These are phyloP conservation scores for Andrographis paniculata DNA, from an alignment of 305 asterid genomes.

Conservation along the genomic window DNA sequence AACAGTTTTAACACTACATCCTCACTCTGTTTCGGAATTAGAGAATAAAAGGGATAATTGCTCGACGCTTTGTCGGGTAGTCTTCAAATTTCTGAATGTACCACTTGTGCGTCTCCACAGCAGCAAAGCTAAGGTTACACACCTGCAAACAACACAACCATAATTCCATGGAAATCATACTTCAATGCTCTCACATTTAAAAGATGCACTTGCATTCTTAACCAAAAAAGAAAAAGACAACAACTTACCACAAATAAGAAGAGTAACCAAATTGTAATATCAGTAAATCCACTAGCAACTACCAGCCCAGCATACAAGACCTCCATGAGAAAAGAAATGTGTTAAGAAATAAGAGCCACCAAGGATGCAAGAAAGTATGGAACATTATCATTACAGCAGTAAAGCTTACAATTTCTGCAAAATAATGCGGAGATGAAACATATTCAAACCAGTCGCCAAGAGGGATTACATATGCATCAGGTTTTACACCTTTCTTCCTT, in stretches of 20 bases:
- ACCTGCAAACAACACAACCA: conserved; percentile 38
- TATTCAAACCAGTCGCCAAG: conserved; percentile 82
- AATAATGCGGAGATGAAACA: conserved; percentile 87
- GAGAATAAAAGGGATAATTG: conserved; percentile 52
- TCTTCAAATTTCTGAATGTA: conserved; percentile 62
- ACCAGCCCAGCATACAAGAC: conserved; percentile 62
- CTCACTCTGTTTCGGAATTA: too few species aligned
- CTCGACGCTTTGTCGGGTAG: conserved; percentile 56
- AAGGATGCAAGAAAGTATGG: not conserved
- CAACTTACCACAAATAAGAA: conserved; percentile 60
- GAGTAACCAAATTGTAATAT: conserved; percentile 65
- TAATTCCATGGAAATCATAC: not conserved
- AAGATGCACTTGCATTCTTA: not conserved
- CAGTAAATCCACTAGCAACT: conserved; percentile 67
- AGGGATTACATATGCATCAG: conserved; percentile 48
- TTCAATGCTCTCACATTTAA: not conserved
- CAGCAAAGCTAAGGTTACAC: conserved; percentile 68
- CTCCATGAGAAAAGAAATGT: conserved; percentile 29
- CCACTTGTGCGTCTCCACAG: conserved; percentile 77
- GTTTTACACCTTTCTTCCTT: conserved; percentile 36
- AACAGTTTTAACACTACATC: too few species aligned
- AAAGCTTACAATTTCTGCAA: conserved; percentile 68
- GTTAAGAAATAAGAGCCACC: not conserved
- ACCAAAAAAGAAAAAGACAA: conserved; percentile 1
- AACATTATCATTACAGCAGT: not conserved